Evolutionary conservation across 2,329 filamentous ascomycete species (phyloP).

Genomic region (Ceratocystis eucalypticola): DNA sequence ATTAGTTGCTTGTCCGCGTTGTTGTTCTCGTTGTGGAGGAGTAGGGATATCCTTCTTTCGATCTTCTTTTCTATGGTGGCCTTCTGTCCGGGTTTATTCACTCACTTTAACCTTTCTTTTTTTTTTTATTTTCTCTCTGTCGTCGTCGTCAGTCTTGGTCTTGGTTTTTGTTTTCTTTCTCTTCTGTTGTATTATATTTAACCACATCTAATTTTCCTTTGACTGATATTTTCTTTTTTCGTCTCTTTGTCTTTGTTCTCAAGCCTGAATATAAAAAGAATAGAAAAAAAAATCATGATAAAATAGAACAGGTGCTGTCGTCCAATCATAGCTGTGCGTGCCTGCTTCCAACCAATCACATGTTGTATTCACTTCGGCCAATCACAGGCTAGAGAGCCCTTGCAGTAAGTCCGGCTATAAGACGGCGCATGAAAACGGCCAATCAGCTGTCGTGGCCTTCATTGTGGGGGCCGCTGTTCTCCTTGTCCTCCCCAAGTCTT

Average conservation of each 20-base stretch:
- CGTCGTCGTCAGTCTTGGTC: background rate
- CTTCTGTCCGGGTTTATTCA: background rate
- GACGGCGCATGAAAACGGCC: background rate
- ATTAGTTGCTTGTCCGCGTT: too few species aligned
- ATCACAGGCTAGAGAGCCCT: background rate
- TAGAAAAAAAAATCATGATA: background rate
- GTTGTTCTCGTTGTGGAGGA: too few species aligned
- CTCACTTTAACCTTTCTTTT: background rate
- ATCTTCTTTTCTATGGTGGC: background rate
- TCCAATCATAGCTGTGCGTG: background rate
- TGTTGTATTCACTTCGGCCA: background rate
- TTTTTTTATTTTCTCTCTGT: background rate
- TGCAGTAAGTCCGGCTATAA: background rate
- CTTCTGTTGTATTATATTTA: slow-evolving; percentile 4
- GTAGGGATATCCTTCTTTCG: background rate
- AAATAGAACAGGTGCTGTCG: background rate
- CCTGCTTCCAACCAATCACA: background rate
- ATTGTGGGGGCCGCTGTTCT: background rate
- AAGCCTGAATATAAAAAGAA: background rate
- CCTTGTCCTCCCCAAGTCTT: background rate
- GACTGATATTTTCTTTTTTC: background rate
- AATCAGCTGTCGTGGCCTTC: background rate
- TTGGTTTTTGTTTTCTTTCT: background rate
- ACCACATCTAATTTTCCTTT: background rate
- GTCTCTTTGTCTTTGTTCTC: background rate